phyloP scores from a whole-genome alignment of 805 yeast species.

The Suhomyces tanzawaensis region DNA sequence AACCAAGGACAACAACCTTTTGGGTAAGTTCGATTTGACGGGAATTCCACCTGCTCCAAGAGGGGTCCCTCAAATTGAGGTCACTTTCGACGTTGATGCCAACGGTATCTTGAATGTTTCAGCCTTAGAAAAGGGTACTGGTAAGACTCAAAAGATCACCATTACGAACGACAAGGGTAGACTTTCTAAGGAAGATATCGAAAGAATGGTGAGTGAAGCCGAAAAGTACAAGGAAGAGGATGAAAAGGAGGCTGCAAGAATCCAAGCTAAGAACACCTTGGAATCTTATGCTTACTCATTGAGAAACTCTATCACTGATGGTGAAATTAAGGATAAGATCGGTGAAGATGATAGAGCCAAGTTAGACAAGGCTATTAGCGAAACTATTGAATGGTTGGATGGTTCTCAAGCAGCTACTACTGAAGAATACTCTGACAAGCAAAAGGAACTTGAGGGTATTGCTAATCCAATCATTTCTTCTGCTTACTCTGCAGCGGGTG shows the following conservation, averaged over 20 bases:
- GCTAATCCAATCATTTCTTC: constrained; percentile 40
- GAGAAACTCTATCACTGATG: constrained; percentile 62
- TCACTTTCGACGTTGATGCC: constrained; percentile 83
- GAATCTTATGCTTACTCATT: constrained; percentile 87
- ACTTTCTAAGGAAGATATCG: constrained; percentile 89
- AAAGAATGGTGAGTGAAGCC: constrained; percentile 97
- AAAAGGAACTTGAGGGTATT: constrained; percentile 39
- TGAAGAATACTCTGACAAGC: constrained; percentile 40
- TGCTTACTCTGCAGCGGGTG: constrained; percentile 30
- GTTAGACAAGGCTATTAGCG: constrained; percentile 42
- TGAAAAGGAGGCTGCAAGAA: constrained; percentile 74
- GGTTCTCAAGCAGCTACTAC: constrained; percentile 37
- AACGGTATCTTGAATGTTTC: constrained; percentile 83
- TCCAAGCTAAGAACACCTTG: constrained; percentile 82
- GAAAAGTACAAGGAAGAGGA: constrained; percentile 94
- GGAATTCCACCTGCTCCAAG: constrained; percentile 91
- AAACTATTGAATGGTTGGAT: constrained; percentile 42
- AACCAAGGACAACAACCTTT: constrained; percentile 88
- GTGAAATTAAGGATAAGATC: constrained; percentile 45
- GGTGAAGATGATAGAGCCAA: constrained; percentile 50
- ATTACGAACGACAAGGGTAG: constrained; percentile 94
- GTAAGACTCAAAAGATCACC: constrained; percentile 86
- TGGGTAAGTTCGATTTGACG: constrained; percentile 82
- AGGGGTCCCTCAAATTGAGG: constrained; percentile 89
- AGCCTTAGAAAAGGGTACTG: constrained; percentile 92